Evolutionary conservation across 176 grass and related monocot genomes (phyloP).

Genomic region (Rhipidocladum racemiflorum): DNA sequence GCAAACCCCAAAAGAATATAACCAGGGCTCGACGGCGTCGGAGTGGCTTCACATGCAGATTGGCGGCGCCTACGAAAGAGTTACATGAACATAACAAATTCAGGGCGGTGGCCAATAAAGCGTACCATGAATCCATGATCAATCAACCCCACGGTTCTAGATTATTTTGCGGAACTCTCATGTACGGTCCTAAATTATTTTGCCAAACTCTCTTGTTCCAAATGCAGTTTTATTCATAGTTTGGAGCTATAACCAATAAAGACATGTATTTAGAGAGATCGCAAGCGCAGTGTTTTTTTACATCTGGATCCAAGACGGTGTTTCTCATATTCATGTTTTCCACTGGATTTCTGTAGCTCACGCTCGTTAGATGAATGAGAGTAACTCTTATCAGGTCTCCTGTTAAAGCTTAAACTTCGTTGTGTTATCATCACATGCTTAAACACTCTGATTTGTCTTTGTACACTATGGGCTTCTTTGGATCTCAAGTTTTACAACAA

Average conservation of each 20-base stretch:
- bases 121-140: conserved; percentile 17
- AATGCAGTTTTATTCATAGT: conserved; percentile 38
- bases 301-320: neutral
- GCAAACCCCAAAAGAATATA: conserved; percentile 63
- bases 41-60: conserved; percentile 97
- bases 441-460: too few relatives aligned
- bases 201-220: conserved; percentile 37
- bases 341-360: conserved; percentile 22
- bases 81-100: conserved; percentile 51
- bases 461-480: too few relatives aligned
- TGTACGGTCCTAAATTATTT: conserved; percentile 43
- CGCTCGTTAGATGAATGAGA: conserved; percentile 9
- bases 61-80: conserved; percentile 69
- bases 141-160: conserved; percentile 35
- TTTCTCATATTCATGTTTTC: conserved; percentile 15
- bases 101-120: conserved; percentile 9
- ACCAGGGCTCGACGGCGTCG: conserved; percentile 40
- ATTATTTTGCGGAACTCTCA: conserved; percentile 20
- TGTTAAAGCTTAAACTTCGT: neutral
- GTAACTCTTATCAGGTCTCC: neutral
- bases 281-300: neutral
- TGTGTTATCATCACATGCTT: neutral
- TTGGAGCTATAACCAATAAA: conserved; percentile 53
- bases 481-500: too few relatives aligned
- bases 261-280: conserved; percentile 40